Conservation (phyloP, 2,329 filamentous ascomycete species). For the Sclerotinia subarctica region DNA sequence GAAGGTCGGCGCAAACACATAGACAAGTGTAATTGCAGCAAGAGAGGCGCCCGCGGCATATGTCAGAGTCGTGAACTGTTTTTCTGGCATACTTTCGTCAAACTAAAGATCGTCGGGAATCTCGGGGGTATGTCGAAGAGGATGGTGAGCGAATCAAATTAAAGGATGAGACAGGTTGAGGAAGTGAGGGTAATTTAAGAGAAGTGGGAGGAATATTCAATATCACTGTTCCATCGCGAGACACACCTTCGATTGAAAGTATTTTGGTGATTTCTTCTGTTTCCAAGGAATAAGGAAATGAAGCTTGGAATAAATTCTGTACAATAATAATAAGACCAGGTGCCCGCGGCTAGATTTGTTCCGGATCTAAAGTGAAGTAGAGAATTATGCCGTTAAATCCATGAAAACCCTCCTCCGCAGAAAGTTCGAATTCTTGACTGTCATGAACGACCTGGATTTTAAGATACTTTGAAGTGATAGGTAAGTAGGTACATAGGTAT, state of each 20-base stretch:
- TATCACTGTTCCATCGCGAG: constrained; percentile 15
- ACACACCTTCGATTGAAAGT: constrained; percentile 16
- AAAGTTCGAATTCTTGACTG: not conserved
- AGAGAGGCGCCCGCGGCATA: constrained; percentile 96
- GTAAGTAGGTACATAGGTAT: no score
- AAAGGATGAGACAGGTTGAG: constrained; percentile 8
- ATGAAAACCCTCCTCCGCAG: not conserved
- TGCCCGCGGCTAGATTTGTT: constrained; percentile 9
- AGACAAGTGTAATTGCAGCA: constrained; percentile 90
- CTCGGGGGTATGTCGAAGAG: constrained; percentile 11
- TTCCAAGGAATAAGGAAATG: constrained; percentile 13
- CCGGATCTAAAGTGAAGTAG: not conserved
- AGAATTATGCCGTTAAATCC: not conserved
- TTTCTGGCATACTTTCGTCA: constrained; percentile 65
- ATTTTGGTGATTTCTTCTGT: not conserved
- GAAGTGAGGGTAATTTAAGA: not conserved
- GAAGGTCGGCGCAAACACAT: constrained; percentile 97
- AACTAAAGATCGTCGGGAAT: constrained; percentile 5
- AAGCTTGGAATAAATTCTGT: not conserved
- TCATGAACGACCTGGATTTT: not conserved
- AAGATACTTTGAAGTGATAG: not conserved
- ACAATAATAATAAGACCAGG: not conserved
- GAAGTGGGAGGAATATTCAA: not conserved
- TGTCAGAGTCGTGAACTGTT: constrained; percentile 76
- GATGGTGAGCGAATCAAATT: constrained; percentile 12